Evolutionary conservation across 192 early-diverging fungal species (phyloP), one percentile per base, ranked within the genome.

Genomic region (Coemansia sp.): DNA sequence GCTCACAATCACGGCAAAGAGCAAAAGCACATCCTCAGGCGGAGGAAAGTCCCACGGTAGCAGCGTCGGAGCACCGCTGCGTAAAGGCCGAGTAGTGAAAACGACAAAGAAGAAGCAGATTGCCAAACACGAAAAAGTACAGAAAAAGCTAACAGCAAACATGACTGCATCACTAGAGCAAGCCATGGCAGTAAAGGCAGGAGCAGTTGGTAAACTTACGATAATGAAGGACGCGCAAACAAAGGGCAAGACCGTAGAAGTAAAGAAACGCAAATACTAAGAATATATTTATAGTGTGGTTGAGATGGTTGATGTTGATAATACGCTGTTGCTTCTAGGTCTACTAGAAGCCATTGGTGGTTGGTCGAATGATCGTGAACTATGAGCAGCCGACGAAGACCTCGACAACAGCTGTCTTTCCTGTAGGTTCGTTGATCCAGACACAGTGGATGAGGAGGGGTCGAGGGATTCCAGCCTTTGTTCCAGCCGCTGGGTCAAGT

Each of bases 171-270:
- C 50, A 7, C 57, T 77, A 13, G 75, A 77, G 51, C 75, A 77
- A 35, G 56, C 75, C 10, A 86, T 88, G 86, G 76, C 84, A 11
- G 83, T 80, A 48, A 83, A 83, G 60, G 86, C 86, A 0, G 82
- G 79, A 3, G 70, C 82, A 1, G 82, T 83, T 3, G 86, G 86
- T 26, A 88, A 88, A 58, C 75, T 88, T 51, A 85, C 82, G 1
- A 88, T 88, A 23, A 83, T 88, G 84, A 83, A 82, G 62, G 60
- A 58, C 1, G 65, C 77, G 21, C 81, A 78, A 39, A 66, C 76
- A 3, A 66, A 79, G 51, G 84, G 80, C 21, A 70, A 80, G 52
- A 65, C 60, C n/a, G 70, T 74, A 14, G 51, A 65, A 9, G 61
- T 55, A 1, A 81, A 77, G 32, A 63, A 65, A 41, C 77, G 76